Conservation (phyloP, 192 early-diverging fungal genomes). For the Piromyces finnis region DNA sequence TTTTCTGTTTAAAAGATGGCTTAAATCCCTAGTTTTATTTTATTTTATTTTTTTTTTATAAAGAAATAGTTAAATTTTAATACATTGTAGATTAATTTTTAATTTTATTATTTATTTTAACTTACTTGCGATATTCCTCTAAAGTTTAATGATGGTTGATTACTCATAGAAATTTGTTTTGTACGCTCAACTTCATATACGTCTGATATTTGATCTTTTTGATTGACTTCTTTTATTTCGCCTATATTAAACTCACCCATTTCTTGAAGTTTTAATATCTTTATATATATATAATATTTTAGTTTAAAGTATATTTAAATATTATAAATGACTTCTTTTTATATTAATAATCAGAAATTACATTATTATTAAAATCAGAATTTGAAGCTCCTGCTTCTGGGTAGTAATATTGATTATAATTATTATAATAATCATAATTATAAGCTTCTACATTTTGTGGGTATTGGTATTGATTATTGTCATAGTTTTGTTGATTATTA, state of each 20-base stretch:
- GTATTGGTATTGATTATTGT: not conserved
- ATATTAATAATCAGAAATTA: not conserved
- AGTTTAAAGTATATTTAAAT: too few species aligned
- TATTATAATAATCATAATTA: not conserved
- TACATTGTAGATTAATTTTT: too few species aligned
- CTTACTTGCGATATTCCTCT: not conserved
- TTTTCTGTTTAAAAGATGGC: slow-evolving; percentile 36
- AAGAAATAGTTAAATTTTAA: too few species aligned
- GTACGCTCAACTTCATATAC: not conserved
- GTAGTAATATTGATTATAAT: not conserved
- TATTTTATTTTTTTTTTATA: too few species aligned
- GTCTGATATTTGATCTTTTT: not conserved
- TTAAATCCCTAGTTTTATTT: slow-evolving; percentile 17
- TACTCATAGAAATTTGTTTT: not conserved
- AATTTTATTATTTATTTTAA: too few species aligned
- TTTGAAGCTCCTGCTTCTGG: not conserved
- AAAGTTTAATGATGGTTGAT: not conserved
- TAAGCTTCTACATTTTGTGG: not conserved
- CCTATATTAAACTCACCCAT: not conserved
- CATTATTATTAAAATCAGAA: not conserved
- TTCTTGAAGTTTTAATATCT: not conserved
- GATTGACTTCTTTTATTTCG: not conserved
- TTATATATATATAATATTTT: not conserved
- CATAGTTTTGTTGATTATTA: not conserved
- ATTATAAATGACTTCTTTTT: too few species aligned